Conservation (phyloP, 78 protist species). For the Pelomyxa schiedti region DNA sequence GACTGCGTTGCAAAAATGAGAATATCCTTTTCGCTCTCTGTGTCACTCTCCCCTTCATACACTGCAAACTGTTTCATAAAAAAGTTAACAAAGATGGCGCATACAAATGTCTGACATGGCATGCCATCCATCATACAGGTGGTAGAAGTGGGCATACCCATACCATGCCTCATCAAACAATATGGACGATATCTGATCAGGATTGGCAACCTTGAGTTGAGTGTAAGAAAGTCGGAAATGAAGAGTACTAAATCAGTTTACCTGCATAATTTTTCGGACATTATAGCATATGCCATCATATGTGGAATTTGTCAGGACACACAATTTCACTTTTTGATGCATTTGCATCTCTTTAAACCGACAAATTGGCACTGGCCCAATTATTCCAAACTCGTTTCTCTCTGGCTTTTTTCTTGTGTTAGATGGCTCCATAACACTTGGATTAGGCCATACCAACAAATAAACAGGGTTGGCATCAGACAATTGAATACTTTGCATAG, state of each 20-base stretch:
- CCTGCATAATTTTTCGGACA: not conserved
- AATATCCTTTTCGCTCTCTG: not conserved
- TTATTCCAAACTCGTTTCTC: not conserved
- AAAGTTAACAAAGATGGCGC: too few species aligned
- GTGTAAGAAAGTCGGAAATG: too few species aligned
- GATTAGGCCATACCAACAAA: not conserved
- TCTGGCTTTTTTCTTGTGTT: too few species aligned
- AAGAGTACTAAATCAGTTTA: too few species aligned
- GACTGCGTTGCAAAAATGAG: not conserved
- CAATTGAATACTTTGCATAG: not conserved
- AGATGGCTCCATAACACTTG: too few species aligned
- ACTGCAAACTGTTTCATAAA: too few species aligned
- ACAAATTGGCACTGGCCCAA: not conserved
- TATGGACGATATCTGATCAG: not conserved
- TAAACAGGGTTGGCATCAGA: not conserved
- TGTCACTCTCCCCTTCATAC: too few species aligned
- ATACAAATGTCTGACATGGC: too few species aligned
- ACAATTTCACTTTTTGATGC: not conserved
- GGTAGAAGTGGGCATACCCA: not conserved
- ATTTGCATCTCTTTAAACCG: not conserved
- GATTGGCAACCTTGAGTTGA: not conserved
- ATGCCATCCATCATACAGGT: not conserved
- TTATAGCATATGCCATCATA: not conserved
- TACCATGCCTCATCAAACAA: not conserved
- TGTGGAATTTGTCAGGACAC: not conserved